phyloP scores from a whole-genome alignment of 768 basidiomycete species.

The Hysterangium stoloniferum region DNA sequence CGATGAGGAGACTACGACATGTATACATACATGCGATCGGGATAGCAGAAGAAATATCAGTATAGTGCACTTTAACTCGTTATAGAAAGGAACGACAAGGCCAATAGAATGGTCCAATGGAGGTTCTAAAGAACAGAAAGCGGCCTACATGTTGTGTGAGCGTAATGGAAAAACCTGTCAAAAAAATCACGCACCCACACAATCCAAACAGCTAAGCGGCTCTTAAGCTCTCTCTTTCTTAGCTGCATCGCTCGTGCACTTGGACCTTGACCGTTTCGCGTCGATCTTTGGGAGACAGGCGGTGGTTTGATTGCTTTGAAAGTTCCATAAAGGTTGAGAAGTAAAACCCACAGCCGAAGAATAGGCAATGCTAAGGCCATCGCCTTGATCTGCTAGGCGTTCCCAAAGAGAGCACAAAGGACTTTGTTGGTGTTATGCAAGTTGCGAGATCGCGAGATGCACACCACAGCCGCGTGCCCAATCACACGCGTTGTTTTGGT shows the following conservation, averaged over 20 bases:
- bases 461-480: background rate
- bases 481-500: conserved; percentile 9
- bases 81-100: conserved; percentile 76
- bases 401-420: too few species aligned
- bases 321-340: conserved; percentile 75
- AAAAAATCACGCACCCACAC: conserved; percentile 58
- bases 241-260: conserved; percentile 61
- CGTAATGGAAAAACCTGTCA: background rate
- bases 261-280: conserved; percentile 48
- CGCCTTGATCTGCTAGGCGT: too few species aligned
- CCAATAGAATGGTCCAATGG: conserved; percentile 55
- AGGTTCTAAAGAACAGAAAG: conserved; percentile 65
- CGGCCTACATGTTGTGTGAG: conserved; percentile 31
- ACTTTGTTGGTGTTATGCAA: too few species aligned
- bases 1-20: conserved; percentile 3
- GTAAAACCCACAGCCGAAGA: conserved; percentile 63
- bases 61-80: conserved; percentile 67
- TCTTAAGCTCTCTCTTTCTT: conserved; percentile 81
- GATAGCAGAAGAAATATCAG: conserved; percentile 71
- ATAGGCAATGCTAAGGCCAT: conserved; percentile 66
- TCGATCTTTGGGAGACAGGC: conserved; percentile 34
- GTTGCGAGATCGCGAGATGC: too few species aligned
- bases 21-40: conserved; percentile 54
- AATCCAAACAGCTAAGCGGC: conserved; percentile 75
- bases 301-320: conserved; percentile 76